Evolutionary conservation across 2,329 filamentous ascomycete species (phyloP), one percentile per base, ranked within the genome.

Genomic region (Teratosphaeria zuluensis): DNA sequence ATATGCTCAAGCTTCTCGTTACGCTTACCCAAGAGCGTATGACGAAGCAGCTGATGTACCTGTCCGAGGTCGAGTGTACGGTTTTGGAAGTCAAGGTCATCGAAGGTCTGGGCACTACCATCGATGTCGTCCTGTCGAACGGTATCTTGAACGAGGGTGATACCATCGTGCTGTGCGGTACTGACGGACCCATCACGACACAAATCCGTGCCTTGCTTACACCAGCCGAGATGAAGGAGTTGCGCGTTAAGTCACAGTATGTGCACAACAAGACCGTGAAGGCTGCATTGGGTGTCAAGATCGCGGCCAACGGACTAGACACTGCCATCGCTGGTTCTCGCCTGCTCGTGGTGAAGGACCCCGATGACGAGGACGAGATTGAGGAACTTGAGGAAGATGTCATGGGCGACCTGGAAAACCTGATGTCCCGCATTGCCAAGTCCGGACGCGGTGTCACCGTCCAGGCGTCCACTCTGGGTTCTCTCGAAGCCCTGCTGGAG

Each of bases 251-350:
- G 78, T 96, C 92, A 2, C 83, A 87, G 63, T 99, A 99, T 70
- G 92, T 99, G 32, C 95, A 99, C 80, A 96, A 99, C 80, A 97
- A 99, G 80, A 91, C 96, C 75, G 92, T 96, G 78, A 99, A 96
- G 81, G 94, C 95, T 21, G 91, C 94, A 8, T 84, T 99, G 70
- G 94, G 94, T 88, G 90, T 99, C 75, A 99, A 99, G 84, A 97
- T 99, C 72, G 91, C 91, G 63, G 94, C 92, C 52, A 95, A 96
- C 67, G 91, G 92, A 63, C 87, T 99, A 24, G 94, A 99, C 74
- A 87, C 90, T 62, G 94, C 95, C 66, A 97, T 99, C 74, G 94
- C 94, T 62, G 94, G 94, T 72, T 99, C 95, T 21, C 87, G 95
- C 65, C 80, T 99, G 67, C 84, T 99, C 68, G 92, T 99, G 31